Conservation (phyloP, 805 yeast species). For the Dipodascus geniculatus region DNA sequence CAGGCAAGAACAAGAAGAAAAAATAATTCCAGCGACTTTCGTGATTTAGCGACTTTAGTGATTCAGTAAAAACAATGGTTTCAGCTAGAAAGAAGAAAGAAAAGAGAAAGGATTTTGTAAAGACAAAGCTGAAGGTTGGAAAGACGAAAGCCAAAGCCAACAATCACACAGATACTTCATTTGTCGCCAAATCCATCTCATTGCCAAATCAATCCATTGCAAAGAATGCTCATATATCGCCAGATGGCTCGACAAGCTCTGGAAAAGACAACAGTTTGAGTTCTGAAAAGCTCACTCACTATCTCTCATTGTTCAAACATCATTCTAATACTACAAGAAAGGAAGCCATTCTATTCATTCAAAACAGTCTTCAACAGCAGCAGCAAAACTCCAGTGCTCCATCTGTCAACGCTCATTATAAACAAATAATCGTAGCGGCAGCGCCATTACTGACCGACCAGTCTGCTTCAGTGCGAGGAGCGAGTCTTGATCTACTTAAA, state of each 20-base stretch:
- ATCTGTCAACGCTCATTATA: constrained; percentile 26
- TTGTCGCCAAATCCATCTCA: constrained; percentile 48
- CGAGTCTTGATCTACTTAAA: constrained; percentile 34
- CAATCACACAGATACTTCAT: constrained; percentile 78
- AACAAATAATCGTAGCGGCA: constrained; percentile 43
- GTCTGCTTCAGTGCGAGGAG: constrained; percentile 51
- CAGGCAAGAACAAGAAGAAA: too few species aligned
- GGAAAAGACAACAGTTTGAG: neutral
- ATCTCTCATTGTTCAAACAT: constrained; percentile 62
- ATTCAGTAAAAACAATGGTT: neutral
- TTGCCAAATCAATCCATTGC: neutral
- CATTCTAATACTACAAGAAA: constrained; percentile 60
- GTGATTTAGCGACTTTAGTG: too few species aligned
- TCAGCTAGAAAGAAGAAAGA: constrained; percentile 1
- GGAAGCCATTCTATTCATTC: constrained; percentile 43
- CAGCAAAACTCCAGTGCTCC: constrained; percentile 23
- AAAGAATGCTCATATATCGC: too few species aligned
- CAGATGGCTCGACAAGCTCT: neutral
- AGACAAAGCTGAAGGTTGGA: constrained; percentile 79
- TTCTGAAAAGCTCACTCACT: constrained; percentile 25
- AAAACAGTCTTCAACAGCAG: constrained; percentile 39
- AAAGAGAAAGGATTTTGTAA: constrained; percentile 17
- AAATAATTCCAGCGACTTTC: too few species aligned
- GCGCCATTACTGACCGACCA: constrained; percentile 59
- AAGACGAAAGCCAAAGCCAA: constrained; percentile 60